These are phyloP conservation scores for Hansenula sp. DNA, from an alignment of 1,139 yeast species.

Conservation along the genomic window DNA sequence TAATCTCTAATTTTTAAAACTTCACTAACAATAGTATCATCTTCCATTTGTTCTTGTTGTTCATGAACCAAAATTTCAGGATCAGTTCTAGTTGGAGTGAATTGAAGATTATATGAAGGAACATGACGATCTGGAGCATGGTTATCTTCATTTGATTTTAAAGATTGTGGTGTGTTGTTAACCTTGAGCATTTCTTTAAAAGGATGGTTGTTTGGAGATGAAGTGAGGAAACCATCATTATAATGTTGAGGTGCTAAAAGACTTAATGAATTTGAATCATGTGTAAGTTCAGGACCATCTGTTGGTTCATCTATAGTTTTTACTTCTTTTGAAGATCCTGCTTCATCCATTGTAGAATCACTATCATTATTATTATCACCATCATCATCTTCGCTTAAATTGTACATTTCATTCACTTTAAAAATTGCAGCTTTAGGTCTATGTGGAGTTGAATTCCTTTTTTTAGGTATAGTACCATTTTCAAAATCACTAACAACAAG, in stretches of 20 bases:
- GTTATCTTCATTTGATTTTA: not conserved
- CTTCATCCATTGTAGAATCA: too few species aligned
- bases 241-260: not conserved
- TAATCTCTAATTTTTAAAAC: not conserved
- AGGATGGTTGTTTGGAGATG: not conserved
- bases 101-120: not conserved
- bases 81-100: not conserved
- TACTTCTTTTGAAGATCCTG: too few species aligned
- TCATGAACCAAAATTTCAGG: not conserved
- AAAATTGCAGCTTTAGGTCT: not conserved
- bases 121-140: not conserved
- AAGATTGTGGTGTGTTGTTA: not conserved
- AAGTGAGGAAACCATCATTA: not conserved
- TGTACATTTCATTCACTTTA: too few species aligned
- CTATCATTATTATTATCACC: too few species aligned
- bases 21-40: not conserved
- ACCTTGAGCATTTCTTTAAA: not conserved
- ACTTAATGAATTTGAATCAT: not conserved
- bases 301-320: not conserved
- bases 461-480: not conserved
- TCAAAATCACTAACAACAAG: conserved; percentile 5
- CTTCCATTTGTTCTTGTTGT: not conserved
- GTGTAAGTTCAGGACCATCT: not conserved
- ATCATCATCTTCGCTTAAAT: not conserved
- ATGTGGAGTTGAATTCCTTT: not conserved